Percentiles rank a stretch among this genome's conserved stretches.
Evolutionary conservation across 148 eudicot genomes (phyloP).

Genomic region (Camellia granthamiana): DNA sequence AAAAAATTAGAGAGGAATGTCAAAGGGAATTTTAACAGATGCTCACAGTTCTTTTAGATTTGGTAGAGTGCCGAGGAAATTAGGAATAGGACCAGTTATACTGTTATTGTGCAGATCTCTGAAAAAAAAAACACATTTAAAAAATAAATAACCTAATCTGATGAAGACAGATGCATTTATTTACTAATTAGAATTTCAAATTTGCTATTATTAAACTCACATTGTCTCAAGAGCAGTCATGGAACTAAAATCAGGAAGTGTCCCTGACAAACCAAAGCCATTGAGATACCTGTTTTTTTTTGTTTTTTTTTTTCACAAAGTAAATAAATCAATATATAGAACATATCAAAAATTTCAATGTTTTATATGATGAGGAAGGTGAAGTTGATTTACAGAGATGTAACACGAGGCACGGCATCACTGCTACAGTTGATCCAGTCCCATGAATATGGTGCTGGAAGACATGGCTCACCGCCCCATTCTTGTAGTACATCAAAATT

Average conservation of each 20-base stretch:
- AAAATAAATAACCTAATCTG: neutral
- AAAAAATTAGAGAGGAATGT: neutral
- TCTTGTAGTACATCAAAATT: slow-evolving; percentile 24
- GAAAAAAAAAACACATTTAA: neutral
- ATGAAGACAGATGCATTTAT: neutral
- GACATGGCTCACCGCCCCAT: slow-evolving; percentile 51
- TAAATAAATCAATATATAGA: neutral
- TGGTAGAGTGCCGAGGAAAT: slow-evolving; percentile 39
- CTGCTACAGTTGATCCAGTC: slow-evolving; percentile 43
- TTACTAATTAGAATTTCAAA: neutral
- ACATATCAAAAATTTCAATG: neutral
- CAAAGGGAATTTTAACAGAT: neutral
- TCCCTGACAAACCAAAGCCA: slow-evolving; percentile 35
- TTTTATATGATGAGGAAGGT: neutral
- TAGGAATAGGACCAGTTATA: slow-evolving; percentile 33
- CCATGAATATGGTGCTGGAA: slow-evolving; percentile 45
- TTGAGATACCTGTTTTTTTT: slow-evolving; percentile 25
- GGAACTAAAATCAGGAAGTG: slow-evolving; percentile 41
- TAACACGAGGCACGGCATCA: slow-evolving; percentile 33
- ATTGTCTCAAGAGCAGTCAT: slow-evolving; percentile 45
- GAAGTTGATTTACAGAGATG: slow-evolving; percentile 27
- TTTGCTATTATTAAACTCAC: slow-evolving; percentile 20
- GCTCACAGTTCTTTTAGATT: slow-evolving; percentile 39
- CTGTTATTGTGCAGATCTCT: slow-evolving; percentile 45
- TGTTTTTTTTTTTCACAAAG: neutral